Evolutionary conservation across 192 early-diverging fungal species (phyloP), one percentile per base, ranked within the genome.

Genomic region (Linnemannia schmuckeri): DNA sequence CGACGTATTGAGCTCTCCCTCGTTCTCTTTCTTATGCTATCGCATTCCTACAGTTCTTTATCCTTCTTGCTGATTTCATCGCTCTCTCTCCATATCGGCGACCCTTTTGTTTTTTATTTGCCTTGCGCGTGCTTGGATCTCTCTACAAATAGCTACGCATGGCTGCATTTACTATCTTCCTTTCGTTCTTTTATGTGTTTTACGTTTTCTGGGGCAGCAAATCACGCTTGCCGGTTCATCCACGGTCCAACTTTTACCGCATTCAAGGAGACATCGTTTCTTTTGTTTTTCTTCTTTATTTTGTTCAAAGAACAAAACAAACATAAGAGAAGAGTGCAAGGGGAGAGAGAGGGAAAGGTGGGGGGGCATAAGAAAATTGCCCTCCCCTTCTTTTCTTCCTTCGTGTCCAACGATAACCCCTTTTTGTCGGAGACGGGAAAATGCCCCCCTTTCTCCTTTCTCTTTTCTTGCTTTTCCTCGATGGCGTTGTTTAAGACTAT

Each of bases 141-240:
- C 61, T 33, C 61, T 66, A 66, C 61, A 66, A 30, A 66, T 33
- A 66, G 30, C 61, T 15, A 66, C 10, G 24, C 30, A 33, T 66
- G 3, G 12, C 2, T 30, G 57, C 57, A n/a, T 66, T 12, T 66
- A 7, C 12, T 33, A 35, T 66, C 13, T 66, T 66, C 33, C 8
- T n/a, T 57, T 27, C 17, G 7, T 37, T 46, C 44, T 46, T 15
- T 15, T 3, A 30, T 54, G 15, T 44, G 18, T 47, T 18, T 15
- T 47, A 12, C 20, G n/a, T n/a, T 33, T 22, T 72, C 68, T 9
- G 57, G 77, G 47, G 77, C 77, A 79, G 69, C 77, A 79, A 79
- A 79, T 79, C 77, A 79, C 15, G 49, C 47, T 79, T 79, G 49
- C 24, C 77, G 70, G 77, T 57, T 79, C 38, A 22, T 71, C 33